These are phyloP conservation scores for Rhodomyrtus tomentosa DNA, from an alignment of 345 rosid genomes.

Conservation along the genomic window DNA sequence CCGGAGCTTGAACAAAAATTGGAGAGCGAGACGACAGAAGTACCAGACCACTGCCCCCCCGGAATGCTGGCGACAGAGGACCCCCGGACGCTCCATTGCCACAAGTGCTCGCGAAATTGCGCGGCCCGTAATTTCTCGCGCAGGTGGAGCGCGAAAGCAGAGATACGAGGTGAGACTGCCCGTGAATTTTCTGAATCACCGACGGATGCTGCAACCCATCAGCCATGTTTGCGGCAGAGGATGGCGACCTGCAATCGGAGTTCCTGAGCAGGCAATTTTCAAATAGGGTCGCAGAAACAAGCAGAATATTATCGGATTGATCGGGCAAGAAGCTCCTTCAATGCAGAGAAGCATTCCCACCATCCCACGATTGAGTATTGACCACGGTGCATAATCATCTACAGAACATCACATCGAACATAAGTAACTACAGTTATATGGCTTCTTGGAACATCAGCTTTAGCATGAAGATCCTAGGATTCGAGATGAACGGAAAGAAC, in stretches of 20 bases:
- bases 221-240: conserved; percentile 25
- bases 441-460: not conserved
- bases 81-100: conserved; percentile 19
- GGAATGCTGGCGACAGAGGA: conserved; percentile 15
- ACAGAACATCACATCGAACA: not conserved
- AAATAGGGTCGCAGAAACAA: not conserved
- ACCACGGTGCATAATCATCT: not conserved
- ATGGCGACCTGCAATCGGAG: conserved; percentile 6
- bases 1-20: conserved; percentile 25
- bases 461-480: not conserved
- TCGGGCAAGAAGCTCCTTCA: not conserved
- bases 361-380: not conserved
- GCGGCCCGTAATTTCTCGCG: not conserved
- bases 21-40: conserved; percentile 12
- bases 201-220: conserved; percentile 55
- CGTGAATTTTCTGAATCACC: conserved; percentile 38
- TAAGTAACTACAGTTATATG: not conserved
- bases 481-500: not conserved
- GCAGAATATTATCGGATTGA: not conserved
- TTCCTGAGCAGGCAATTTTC: not conserved
- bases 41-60: conserved; percentile 13
- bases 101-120: conserved; percentile 3
- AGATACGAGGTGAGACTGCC: conserved; percentile 29
- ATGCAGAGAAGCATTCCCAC: not conserved
- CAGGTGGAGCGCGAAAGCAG: conserved; percentile 23